Evolutionary conservation across 371 early-diverging fungal species (phyloP).

Genomic region (Amoeboaphelidium protococcarum): DNA sequence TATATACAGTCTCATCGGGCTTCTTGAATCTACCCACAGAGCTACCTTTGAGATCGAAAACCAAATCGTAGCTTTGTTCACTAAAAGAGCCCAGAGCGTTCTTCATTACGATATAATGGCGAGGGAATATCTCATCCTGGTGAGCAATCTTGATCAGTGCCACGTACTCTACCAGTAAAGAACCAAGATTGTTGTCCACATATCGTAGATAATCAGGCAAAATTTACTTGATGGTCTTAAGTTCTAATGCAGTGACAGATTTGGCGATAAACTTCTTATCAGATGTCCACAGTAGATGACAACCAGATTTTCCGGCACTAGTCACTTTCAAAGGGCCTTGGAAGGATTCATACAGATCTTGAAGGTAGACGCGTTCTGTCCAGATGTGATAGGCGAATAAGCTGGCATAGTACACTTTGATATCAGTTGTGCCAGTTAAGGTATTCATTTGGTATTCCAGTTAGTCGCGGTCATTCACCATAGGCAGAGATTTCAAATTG

Average conservation of each 20-base stretch:
- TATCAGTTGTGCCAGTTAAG: too few relatives aligned
- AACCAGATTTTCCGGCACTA: neutral
- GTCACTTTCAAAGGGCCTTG: neutral
- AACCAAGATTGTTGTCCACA: neutral
- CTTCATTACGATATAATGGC: neutral
- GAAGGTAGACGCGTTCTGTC: neutral
- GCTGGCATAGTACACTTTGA: too few relatives aligned
- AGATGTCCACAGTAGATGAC: neutral
- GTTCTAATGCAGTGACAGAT: neutral
- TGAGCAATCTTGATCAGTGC: neutral
- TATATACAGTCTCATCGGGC: too few relatives aligned
- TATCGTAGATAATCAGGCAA: neutral
- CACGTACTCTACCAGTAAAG: neutral
- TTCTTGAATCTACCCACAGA: neutral
- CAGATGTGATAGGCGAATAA: too few relatives aligned
- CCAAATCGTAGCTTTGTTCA: neutral
- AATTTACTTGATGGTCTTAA: neutral
- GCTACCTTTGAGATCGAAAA: neutral
- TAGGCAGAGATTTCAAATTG: too few relatives aligned
- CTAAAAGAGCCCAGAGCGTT: neutral
- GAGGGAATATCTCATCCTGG: neutral
- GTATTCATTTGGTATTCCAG: too few relatives aligned
- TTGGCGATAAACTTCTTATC: neutral
- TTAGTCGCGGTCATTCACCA: too few relatives aligned
- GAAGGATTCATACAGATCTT: neutral